phyloP scores from a whole-genome alignment of 306 rosid species.

The Pachyrhizus erosus region DNA sequence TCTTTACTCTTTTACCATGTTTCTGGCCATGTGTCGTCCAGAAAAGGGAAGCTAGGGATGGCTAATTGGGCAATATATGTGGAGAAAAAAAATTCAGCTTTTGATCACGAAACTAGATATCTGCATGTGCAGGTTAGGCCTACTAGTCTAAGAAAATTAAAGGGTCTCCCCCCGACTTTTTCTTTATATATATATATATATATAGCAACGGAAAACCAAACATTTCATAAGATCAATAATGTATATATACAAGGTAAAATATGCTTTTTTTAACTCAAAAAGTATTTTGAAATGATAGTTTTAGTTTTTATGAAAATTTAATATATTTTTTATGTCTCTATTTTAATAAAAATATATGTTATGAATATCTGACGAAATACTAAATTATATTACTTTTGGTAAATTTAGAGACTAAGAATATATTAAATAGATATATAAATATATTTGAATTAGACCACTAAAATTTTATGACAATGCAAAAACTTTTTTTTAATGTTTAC shows the following conservation, averaged over 20 bases:
- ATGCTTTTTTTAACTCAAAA: too few species aligned
- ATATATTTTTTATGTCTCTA: not conserved
- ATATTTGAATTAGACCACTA: too few species aligned
- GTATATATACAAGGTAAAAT: not conserved
- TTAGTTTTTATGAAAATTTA: not conserved
- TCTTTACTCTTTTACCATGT: slow-evolving; percentile 25
- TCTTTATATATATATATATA: not conserved
- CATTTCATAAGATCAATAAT: not conserved
- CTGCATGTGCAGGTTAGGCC: slow-evolving; percentile 27
- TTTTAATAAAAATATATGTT: not conserved
- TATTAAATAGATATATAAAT: too few species aligned
- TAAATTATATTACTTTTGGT: not conserved
- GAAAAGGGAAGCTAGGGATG: slow-evolving; percentile 5
- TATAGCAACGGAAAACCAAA: not conserved
- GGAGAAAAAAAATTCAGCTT: slow-evolving; percentile 28
- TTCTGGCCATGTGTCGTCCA: slow-evolving; percentile 26
- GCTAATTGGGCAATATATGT: not conserved
- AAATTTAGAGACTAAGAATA: not conserved
- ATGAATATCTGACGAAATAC: not conserved
- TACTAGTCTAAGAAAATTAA: not conserved
- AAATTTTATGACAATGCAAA: too few species aligned
- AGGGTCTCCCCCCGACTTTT: not conserved
- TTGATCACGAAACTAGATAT: slow-evolving; percentile 27
- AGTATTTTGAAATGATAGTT: not conserved
- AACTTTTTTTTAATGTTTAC: too few species aligned